Percentiles rank a stretch among this genome's conserved stretches.
Evolutionary conservation across 1,139 yeast species (phyloP).

Genomic region (Kodamaea derodonti): DNA sequence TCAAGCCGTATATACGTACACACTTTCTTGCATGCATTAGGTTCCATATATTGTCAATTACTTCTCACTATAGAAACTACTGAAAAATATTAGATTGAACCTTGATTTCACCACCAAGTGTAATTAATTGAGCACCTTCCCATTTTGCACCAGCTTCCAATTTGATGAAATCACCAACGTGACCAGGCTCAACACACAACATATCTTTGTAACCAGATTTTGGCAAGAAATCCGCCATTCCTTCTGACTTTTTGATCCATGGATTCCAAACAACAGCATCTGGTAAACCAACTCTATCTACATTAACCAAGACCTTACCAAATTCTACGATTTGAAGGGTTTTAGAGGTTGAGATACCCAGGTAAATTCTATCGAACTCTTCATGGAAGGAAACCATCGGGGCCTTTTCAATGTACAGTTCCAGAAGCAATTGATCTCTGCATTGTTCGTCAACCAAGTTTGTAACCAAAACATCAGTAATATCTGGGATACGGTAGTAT

Average conservation of each 20-base stretch:
- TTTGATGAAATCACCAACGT: slow-evolving; percentile 63
- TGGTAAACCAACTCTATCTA: slow-evolving; percentile 64
- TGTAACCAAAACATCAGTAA: slow-evolving; percentile 70
- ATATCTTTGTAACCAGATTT: slow-evolving; percentile 76
- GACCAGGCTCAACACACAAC: slow-evolving; percentile 95
- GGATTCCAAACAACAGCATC: slow-evolving; percentile 99
- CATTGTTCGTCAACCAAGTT: slow-evolving; percentile 71
- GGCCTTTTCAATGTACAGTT: slow-evolving; percentile 63
- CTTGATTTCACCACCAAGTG: slow-evolving; percentile 42
- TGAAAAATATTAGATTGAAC: slow-evolving; percentile 39
- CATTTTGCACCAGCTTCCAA: slow-evolving; percentile 69
- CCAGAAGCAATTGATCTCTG: slow-evolving; percentile 68
- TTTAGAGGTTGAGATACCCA: slow-evolving; percentile 52
- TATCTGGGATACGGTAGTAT: slow-evolving; percentile 72
- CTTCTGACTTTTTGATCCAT: slow-evolving; percentile 75
- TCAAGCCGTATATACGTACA: too few species aligned
- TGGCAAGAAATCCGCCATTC: slow-evolving; percentile 87
- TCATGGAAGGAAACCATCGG: slow-evolving; percentile 70
- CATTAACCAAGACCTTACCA: slow-evolving; percentile 66
- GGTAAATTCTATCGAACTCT: slow-evolving; percentile 84
- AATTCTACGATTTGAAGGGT: slow-evolving; percentile 60
- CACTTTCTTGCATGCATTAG: too few species aligned
- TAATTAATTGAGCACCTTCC: slow-evolving; percentile 43
- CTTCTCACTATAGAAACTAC: too few species aligned
- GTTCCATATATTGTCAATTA: too few species aligned